Percentiles rank a stretch among this genome's conserved stretches.
Evolutionary conservation across 2,329 filamentous ascomycete species (phyloP).

Genomic region (Aspergillus fumigatiaffinis): DNA sequence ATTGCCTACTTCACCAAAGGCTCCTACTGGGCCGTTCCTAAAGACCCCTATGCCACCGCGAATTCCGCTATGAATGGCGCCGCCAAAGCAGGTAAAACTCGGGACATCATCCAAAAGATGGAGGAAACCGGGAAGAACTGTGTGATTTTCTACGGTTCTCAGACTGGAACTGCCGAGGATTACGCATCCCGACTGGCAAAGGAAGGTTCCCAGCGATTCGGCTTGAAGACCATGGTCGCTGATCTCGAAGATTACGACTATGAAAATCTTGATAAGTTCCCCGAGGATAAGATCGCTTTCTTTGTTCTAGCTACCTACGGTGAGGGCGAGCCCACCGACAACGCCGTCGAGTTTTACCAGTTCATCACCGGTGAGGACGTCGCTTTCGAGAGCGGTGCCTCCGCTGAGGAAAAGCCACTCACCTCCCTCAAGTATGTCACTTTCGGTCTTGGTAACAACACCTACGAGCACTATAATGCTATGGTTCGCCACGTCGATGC

Average conservation of each 20-base stretch:
- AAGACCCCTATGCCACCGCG: slow-evolving; percentile 80
- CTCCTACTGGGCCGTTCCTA: slow-evolving; percentile 75
- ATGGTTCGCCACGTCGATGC: slow-evolving; percentile 93
- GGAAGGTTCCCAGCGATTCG: slow-evolving; percentile 94
- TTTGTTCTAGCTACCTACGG: slow-evolving; percentile 97
- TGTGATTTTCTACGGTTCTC: slow-evolving; percentile 96
- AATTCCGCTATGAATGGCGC: slow-evolving; percentile 59
- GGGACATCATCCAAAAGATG: slow-evolving; percentile 94
- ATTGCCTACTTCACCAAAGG: slow-evolving; percentile 97
- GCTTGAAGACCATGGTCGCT: slow-evolving; percentile 95
- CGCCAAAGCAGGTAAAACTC: slow-evolving; percentile 74
- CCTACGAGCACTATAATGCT: slow-evolving; percentile 98
- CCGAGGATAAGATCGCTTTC: slow-evolving; percentile 85
- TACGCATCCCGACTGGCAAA: slow-evolving; percentile 95
- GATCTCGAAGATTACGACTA: slow-evolving; percentile 98
- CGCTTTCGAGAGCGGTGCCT: slow-evolving; percentile 68
- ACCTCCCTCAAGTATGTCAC: slow-evolving; percentile 85
- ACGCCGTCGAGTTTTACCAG: slow-evolving; percentile 98
- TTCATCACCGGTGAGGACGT: slow-evolving; percentile 82
- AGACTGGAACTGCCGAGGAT: slow-evolving; percentile 97
- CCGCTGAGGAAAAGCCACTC: slow-evolving; percentile 65
- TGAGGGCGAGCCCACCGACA: slow-evolving; percentile 97
- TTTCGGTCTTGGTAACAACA: slow-evolving; percentile 98
- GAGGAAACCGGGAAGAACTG: slow-evolving; percentile 95
- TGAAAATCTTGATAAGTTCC: slow-evolving; percentile 84